phyloP scores from a whole-genome alignment of 2,329 filamentous ascomycete genomes.

The Neoscytalidium dimidiatum region DNA sequence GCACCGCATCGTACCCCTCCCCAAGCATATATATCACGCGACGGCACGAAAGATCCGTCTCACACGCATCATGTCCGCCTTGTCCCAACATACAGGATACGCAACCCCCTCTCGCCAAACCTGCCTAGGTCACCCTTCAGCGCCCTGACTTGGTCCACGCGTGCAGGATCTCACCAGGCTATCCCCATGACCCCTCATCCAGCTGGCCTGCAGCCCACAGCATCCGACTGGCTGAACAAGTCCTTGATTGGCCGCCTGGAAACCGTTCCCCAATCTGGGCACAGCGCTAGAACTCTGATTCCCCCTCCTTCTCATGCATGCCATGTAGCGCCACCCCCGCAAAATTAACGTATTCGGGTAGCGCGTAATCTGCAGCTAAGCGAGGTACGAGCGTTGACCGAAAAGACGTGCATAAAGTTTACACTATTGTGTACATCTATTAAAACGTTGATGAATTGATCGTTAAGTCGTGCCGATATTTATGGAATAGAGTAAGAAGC shows the following conservation, averaged over 20 bases:
- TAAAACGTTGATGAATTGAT: background rate
- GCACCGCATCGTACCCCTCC: too few species aligned
- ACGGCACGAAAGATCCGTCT: background rate
- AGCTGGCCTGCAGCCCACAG: background rate
- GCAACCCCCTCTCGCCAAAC: conserved; percentile 1
- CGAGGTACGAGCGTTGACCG: background rate
- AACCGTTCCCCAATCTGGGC: background rate
- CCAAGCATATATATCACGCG: too few species aligned
- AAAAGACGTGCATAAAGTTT: background rate
- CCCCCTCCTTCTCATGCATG: background rate
- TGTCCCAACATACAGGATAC: background rate
- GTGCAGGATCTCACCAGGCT: background rate
- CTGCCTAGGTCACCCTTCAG: background rate
- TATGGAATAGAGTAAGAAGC: too few species aligned
- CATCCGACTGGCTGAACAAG: background rate
- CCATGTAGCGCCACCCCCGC: conserved; percentile 9
- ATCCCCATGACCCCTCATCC: background rate
- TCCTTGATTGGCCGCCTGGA: background rate
- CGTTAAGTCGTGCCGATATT: background rate
- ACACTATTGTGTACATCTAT: background rate
- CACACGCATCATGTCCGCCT: background rate
- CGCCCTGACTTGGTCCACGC: background rate
- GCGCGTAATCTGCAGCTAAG: background rate
- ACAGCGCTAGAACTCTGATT: background rate
- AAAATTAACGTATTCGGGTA: background rate